These are phyloP conservation scores for Eucalyptus polyanthemos DNA, from an alignment of 345 rosid species.

Conservation along the genomic window DNA sequence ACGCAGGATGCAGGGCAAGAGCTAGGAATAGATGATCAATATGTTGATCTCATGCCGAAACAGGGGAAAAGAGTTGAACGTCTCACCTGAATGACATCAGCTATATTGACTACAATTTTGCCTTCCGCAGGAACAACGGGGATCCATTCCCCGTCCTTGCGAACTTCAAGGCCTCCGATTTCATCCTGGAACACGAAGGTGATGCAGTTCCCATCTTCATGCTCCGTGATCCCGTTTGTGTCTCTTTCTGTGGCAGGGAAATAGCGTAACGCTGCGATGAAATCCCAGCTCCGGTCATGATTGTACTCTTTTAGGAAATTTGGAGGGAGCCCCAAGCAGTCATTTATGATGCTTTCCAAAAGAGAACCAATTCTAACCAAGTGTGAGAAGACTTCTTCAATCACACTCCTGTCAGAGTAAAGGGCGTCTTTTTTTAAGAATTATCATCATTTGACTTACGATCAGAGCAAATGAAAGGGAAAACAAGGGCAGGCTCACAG, in stretches of 20 bases:
- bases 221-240: constrained; percentile 24
- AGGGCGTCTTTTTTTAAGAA: background rate
- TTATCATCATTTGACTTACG: background rate
- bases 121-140: constrained; percentile 12
- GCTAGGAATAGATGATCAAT: background rate
- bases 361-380: constrained; percentile 10
- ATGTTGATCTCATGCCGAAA: background rate
- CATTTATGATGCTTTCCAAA: constrained; percentile 23
- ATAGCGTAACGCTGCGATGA: constrained; percentile 24
- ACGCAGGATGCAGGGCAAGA: background rate
- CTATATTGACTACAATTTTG: constrained; percentile 25
- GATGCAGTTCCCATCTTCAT: constrained; percentile 36
- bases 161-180: constrained; percentile 36
- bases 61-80: background rate
- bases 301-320: constrained; percentile 29
- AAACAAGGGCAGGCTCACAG: background rate
- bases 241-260: constrained; percentile 27
- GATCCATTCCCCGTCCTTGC: constrained; percentile 30
- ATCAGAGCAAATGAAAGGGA: background rate
- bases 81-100: constrained; percentile 33
- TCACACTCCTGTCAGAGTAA: constrained; percentile 8
- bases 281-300: constrained; percentile 42
- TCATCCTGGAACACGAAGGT: constrained; percentile 42
- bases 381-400: constrained; percentile 14
- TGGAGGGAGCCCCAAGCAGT: constrained; percentile 35